Percentiles rank a stretch among this genome's conserved stretches.
phyloP scores from a whole-genome alignment of 352 stramenopile genomes.

The Pythium oligandrum region DNA sequence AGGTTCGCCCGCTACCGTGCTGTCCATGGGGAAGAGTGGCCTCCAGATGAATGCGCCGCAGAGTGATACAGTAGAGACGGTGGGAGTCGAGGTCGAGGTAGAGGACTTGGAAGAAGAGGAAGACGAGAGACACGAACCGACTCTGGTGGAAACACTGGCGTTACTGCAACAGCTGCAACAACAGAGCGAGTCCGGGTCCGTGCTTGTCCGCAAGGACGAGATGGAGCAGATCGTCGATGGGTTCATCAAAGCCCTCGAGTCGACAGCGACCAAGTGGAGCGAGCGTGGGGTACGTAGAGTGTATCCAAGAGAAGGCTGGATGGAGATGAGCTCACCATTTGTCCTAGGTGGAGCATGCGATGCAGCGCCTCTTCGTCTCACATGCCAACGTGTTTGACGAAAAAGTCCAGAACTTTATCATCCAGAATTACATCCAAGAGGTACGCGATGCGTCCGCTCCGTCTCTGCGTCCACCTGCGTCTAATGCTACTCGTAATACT shows the following conservation, averaged over 20 bases:
- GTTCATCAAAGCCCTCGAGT: constrained; percentile 54
- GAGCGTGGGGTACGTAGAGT: too few relatives aligned
- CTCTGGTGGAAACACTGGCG: constrained; percentile 51
- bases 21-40: not conserved
- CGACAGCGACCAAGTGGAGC: constrained; percentile 21
- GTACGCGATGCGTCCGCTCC: constrained; percentile 3
- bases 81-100: constrained; percentile 4
- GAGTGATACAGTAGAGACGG: not conserved
- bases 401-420: constrained; percentile 82
- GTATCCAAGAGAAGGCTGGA: too few relatives aligned
- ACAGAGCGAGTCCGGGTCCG: constrained; percentile 2
- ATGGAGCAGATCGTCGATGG: constrained; percentile 58
- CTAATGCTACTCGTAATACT: too few relatives aligned
- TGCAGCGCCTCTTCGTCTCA: constrained; percentile 70
- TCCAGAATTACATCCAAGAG: constrained; percentile 83
- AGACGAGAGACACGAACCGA: constrained; percentile 23
- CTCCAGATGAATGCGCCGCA: not conserved
- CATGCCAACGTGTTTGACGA: constrained; percentile 84
- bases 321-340: not conserved
- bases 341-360: constrained; percentile 45
- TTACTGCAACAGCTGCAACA: constrained; percentile 57
- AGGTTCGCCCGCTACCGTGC: not conserved
- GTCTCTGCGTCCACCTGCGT: too few relatives aligned
- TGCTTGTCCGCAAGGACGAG: constrained; percentile 20
- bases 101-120: constrained; percentile 10